Conservation (phyloP, 2,329 filamentous ascomycete species). For the Nigrospora oryzae region DNA sequence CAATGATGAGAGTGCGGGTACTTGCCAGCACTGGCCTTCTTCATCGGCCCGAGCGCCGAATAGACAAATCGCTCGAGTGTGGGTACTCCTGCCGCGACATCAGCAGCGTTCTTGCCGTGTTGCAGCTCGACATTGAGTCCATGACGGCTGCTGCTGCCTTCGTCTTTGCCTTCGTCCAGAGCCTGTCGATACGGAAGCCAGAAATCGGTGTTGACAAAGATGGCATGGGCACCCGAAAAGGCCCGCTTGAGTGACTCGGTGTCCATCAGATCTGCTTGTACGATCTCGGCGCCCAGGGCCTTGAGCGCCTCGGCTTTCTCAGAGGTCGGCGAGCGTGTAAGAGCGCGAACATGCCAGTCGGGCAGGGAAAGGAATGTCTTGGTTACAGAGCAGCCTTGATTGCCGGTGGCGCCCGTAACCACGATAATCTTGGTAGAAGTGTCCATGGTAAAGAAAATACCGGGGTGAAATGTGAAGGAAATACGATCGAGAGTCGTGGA, state of each 20-base stretch:
- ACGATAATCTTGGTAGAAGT: conserved; percentile 9
- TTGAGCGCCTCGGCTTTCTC: conserved; percentile 5
- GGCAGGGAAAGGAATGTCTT: conserved; percentile 6
- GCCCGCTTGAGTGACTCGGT: background rate
- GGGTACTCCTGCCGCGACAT: conserved; percentile 16
- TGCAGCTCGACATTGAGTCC: too few species aligned
- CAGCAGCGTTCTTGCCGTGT: conserved; percentile 15
- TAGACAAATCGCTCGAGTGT: conserved; percentile 17
- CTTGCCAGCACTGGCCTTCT: conserved; percentile 10
- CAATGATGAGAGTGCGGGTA: conserved; percentile 19
- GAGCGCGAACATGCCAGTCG: conserved; percentile 7
- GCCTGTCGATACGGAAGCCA: too few species aligned
- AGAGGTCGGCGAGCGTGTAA: conserved; percentile 6
- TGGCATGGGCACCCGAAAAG: too few species aligned
- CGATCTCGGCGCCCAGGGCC: background rate
- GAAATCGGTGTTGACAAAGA: too few species aligned
- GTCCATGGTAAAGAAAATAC: too few species aligned
- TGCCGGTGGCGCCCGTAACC: conserved; percentile 4
- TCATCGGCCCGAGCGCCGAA: conserved; percentile 13
- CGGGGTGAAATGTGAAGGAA: too few species aligned
- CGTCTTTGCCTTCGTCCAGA: too few species aligned
- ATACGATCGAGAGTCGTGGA: too few species aligned
- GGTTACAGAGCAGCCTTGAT: conserved; percentile 6
- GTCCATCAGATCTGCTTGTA: too few species aligned
- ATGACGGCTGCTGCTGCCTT: too few species aligned